Percentiles rank a stretch among this genome's conserved stretches.
These are phyloP conservation scores for Ramalina peruviana DNA, from an alignment of 495 filamentous ascomycete genomes.

Conservation along the genomic window DNA sequence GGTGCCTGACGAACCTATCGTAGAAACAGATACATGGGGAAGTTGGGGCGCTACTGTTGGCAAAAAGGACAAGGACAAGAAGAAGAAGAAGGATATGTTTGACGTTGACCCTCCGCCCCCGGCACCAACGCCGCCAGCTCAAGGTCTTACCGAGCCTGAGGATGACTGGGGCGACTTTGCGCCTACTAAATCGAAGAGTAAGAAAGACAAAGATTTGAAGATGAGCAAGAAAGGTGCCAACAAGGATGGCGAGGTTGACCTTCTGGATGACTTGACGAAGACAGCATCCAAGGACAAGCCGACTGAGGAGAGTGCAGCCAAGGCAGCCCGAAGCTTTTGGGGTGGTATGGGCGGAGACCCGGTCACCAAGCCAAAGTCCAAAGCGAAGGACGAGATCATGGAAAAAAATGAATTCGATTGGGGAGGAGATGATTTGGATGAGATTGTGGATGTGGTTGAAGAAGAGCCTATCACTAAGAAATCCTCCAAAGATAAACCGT, in stretches of 20 bases:
- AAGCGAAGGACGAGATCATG: conserved; percentile 23
- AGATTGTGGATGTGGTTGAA: conserved; percentile 8
- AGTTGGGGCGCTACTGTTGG: conserved; percentile 6
- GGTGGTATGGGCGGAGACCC: conserved; percentile 27
- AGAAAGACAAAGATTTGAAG: conserved; percentile 20
- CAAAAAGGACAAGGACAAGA: conserved; percentile 19
- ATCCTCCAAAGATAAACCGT: conserved; percentile 8
- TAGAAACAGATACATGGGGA: conserved; percentile 11
- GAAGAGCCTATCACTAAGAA: conserved; percentile 12
- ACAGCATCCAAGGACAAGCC: conserved; percentile 1
- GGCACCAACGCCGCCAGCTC: conserved; percentile 35
- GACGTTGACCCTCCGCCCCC: conserved; percentile 34
- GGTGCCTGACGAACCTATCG: conserved; percentile 8
- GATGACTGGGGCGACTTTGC: conserved; percentile 27
- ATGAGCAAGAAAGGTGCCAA: conserved; percentile 11
- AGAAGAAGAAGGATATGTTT: conserved; percentile 27
- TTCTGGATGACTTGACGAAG: conserved; percentile 19
- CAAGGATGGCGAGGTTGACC: conserved; percentile 8
- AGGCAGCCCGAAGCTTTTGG: conserved; percentile 33
- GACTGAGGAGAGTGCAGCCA: conserved; percentile 22
- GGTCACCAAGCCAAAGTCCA: conserved; percentile 24
- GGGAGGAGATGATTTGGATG: conserved; percentile 3
- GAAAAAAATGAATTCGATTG: conserved; percentile 11
- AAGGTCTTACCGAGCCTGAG: conserved; percentile 32
- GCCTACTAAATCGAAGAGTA: conserved; percentile 18